Base-by-base conservation (phyloP, 352 stramenopile genomes). In the Aphanomyces stellatus region DNA sequence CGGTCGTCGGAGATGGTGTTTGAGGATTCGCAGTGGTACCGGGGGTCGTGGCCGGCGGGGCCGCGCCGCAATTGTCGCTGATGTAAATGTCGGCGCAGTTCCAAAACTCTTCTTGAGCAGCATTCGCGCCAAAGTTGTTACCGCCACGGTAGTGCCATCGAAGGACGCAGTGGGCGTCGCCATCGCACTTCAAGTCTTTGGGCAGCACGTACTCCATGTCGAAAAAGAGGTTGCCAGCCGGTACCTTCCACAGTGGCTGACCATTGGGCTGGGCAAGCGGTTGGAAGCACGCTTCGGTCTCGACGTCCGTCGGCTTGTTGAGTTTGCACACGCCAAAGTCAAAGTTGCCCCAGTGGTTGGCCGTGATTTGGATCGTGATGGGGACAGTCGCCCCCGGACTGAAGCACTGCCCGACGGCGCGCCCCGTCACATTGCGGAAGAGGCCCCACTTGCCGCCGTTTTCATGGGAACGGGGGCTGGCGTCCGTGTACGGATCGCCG, bases 301-400 rank as follows among this genome's bases (percentile, higher is more conserved):
- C 43, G 15, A 53, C 43, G 43, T 28, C 43, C 19, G 19, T 15
- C 2, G 19, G 19, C 43, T 4, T 65, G 49, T 55, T 62, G 56
- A 61, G 17, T 72, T 71, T 22, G 76, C 74, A 81, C 72, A 90
- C 25, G 68, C 69, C 31, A 53, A 88, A 77, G 53, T 76, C 53
- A 60, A 85, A 77, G 72, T n/a, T n/a, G n/a, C n/a, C n/a, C n/a
- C n/a, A n/a, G n/a, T n/a, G n/a, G n/a, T n/a, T n/a, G n/a, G n/a
- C 71, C 35, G 74, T 83, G 33, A 88, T 61, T 30, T 64, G 40
- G 7, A 80, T 68, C 33, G 72, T 51, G 15, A 90, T 35, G 17
- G 73, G 62, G 51, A 90, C 33, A 13, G 35, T 48, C 1, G 51
- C 15, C 0, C 69, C 69, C 1, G 30, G 40, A n/a, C 19, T 17